These are phyloP conservation scores for Aspergillus hancockii DNA, from an alignment of 495 filamentous ascomycete species.

Conservation along the genomic window DNA sequence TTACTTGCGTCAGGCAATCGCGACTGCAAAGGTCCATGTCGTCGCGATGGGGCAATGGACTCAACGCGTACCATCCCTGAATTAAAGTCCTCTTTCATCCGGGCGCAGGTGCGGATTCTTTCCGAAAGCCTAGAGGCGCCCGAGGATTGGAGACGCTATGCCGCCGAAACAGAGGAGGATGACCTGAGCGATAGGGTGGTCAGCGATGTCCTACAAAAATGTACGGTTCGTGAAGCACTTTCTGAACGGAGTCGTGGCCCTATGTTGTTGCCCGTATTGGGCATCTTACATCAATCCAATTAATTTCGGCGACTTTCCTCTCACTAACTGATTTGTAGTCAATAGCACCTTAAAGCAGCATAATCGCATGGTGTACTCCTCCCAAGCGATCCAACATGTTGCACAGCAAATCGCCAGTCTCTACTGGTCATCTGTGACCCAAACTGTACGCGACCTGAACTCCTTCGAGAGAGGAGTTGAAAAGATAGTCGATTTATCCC, in stretches of 20 bases:
- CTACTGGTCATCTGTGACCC: constrained; percentile 58
- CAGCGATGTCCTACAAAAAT: constrained; percentile 55
- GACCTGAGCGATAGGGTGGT: constrained; percentile 55
- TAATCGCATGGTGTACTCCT: constrained; percentile 68
- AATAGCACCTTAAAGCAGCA: constrained; percentile 71
- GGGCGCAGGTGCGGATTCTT: constrained; percentile 62
- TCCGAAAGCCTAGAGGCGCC: constrained; percentile 56
- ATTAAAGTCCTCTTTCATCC: constrained; percentile 65
- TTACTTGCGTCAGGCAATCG: constrained; percentile 8
- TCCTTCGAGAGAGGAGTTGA: constrained; percentile 37
- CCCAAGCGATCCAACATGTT: constrained; percentile 74
- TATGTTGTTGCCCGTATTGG: not conserved
- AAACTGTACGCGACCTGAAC: constrained; percentile 45
- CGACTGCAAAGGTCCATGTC: constrained; percentile 8
- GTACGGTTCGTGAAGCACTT: constrained; percentile 26
- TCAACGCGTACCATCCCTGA: constrained; percentile 54
- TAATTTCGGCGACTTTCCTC: not conserved
- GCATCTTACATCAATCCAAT: not conserved
- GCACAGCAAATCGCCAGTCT: constrained; percentile 78
- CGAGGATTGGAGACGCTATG: constrained; percentile 55
- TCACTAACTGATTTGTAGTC: constrained; percentile 37
- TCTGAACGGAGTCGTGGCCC: not conserved
- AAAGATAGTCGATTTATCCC: constrained; percentile 47
- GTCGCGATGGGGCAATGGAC: constrained; percentile 40
- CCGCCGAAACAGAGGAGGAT: constrained; percentile 43